Evolutionary conservation across 1,284 basidiomycete species (phyloP).

Genomic region (Ganoderma meredithae): DNA sequence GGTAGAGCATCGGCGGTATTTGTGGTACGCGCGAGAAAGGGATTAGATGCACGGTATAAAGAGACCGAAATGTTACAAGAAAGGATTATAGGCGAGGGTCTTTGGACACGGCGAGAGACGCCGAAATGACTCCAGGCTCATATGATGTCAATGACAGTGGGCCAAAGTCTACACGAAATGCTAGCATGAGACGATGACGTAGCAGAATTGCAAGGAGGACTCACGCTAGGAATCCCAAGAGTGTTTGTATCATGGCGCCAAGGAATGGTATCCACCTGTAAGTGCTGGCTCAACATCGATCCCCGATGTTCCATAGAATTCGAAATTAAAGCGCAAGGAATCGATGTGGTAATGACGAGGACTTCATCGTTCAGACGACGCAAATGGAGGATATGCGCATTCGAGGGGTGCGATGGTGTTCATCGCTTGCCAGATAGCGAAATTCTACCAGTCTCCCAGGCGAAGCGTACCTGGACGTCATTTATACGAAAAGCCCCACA

Average conservation of each 20-base stretch:
- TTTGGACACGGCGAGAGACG: neutral
- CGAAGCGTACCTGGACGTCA: neutral
- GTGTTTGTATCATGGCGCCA: conserved; percentile 73
- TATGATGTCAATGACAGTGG: conserved; percentile 57
- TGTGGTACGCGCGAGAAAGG: neutral
- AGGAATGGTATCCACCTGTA: conserved; percentile 87
- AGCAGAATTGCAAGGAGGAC: conserved; percentile 27
- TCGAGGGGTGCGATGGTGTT: neutral
- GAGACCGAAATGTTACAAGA: conserved; percentile 9
- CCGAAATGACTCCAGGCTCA: conserved; percentile 12
- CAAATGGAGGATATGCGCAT: neutral
- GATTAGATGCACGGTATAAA: conserved; percentile 3
- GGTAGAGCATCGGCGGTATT: conserved; percentile 17
- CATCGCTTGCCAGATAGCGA: neutral
- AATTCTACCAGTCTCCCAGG: neutral
- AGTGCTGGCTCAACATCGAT: neutral
- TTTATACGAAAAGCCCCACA: neutral
- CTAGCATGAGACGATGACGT: conserved; percentile 3
- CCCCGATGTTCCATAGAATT: neutral
- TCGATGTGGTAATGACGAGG: neutral
- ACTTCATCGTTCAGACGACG: neutral
- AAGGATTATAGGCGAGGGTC: conserved; percentile 12
- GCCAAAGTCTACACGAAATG: conserved; percentile 53
- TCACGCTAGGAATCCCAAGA: conserved; percentile 73
- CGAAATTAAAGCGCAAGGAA: neutral